Conservation (phyloP, 2,329 filamentous ascomycete species). For the Ophiostoma tasmaniense region DNA sequence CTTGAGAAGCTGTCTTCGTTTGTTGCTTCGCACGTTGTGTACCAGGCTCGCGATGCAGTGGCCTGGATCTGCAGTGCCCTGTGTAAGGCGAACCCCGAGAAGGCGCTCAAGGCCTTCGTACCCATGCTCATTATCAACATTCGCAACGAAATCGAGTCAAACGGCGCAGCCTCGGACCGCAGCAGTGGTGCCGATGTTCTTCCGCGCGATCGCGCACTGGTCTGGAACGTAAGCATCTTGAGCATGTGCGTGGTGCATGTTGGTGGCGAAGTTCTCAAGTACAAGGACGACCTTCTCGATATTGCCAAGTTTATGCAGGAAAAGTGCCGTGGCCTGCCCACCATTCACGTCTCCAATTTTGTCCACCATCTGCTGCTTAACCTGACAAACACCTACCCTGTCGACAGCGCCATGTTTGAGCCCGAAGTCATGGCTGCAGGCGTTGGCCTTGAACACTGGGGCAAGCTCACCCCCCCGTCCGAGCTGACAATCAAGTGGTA, state of each 20-base stretch:
- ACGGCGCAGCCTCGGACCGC: constrained; percentile 87
- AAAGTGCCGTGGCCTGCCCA: constrained; percentile 85
- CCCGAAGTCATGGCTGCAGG: constrained; percentile 62
- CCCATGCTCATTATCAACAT: constrained; percentile 88
- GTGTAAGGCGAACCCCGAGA: constrained; percentile 91
- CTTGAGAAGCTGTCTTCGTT: constrained; percentile 89
- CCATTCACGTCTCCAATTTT: constrained; percentile 94
- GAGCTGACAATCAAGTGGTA: constrained; percentile 88
- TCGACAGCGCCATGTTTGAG: constrained; percentile 83
- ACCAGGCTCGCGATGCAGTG: constrained; percentile 95
- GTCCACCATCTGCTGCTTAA: constrained; percentile 95
- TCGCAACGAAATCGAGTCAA: constrained; percentile 92
- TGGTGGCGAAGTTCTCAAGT: constrained; percentile 77
- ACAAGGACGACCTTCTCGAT: constrained; percentile 80
- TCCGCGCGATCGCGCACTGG: constrained; percentile 80
- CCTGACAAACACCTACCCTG: constrained; percentile 85
- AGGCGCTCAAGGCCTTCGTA: constrained; percentile 82
- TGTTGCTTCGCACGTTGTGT: constrained; percentile 86
- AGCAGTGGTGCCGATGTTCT: constrained; percentile 91
- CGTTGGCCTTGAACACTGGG: constrained; percentile 75
- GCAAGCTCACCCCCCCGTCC: constrained; percentile 61
- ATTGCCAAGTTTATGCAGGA: constrained; percentile 96
- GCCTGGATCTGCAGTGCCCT: constrained; percentile 95
- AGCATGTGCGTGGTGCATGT: constrained; percentile 98
- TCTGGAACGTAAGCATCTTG: constrained; percentile 95